Evolutionary conservation across 192 early-diverging fungal genomes (phyloP).

Genomic region (Diversispora eburnea): DNA sequence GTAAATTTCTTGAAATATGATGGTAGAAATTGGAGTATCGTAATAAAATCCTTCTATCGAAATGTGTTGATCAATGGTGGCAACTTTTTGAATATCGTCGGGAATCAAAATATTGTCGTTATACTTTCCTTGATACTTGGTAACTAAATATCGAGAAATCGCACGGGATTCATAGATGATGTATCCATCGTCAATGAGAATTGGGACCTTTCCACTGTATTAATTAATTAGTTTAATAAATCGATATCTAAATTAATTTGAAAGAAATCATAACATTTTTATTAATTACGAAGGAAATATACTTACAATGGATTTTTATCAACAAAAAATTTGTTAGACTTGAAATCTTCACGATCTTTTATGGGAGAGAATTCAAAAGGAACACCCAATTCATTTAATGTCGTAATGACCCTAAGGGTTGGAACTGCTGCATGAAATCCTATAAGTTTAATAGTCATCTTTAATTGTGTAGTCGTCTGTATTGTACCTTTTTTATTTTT

Average conservation of each 20-base stretch:
- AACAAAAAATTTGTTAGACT: constrained; percentile 32
- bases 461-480: too few relatives aligned
- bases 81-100: constrained; percentile 27
- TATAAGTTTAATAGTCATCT: constrained; percentile 25
- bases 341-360: constrained; percentile 22
- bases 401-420: constrained; percentile 30
- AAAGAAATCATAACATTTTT: too few relatives aligned
- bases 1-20: constrained; percentile 7
- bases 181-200: constrained; percentile 36
- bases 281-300: not conserved
- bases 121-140: constrained; percentile 26
- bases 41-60: constrained; percentile 28
- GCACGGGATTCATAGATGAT: constrained; percentile 41
- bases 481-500: too few relatives aligned
- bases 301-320: constrained; percentile 38
- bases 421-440: constrained; percentile 31
- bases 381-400: constrained; percentile 35
- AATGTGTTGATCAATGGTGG: constrained; percentile 36
- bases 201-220: constrained; percentile 38
- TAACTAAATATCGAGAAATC: constrained; percentile 37
- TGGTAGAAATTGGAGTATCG: not conserved
- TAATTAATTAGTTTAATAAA: not conserved
- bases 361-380: constrained; percentile 32
- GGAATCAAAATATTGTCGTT: constrained; percentile 32
- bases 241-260: too few relatives aligned